Evolutionary conservation across 495 filamentous ascomycete genomes (phyloP), one percentile per base, ranked within the genome.

Genomic region (Tuber calosporum): DNA sequence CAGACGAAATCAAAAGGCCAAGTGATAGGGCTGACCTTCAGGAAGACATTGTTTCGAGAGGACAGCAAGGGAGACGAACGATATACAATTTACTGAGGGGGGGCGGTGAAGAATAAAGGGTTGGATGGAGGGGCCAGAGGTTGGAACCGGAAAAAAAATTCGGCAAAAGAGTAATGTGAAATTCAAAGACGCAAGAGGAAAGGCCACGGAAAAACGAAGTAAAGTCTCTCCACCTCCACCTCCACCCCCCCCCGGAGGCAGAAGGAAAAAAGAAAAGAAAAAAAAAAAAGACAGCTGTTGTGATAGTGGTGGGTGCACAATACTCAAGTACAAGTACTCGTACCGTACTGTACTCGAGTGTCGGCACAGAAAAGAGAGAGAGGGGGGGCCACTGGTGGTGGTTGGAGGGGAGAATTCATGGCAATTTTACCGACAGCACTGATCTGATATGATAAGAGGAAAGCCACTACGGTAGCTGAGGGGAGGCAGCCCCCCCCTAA

Each of bases 1-100:
- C 66, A 62, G 70, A 73, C 26, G 53, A 77, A 77, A 71, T 45
- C 39, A 34, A 26, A 72, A 69, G 30, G 42, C 74, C 74, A 77
- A 77, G 76, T 74, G 76, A 78, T 78, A 78, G 75, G 76, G 76
- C 75, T 78, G 75, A 67, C 75, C 68, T 70, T 78, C 67, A 77
- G 67, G 70, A 53, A 70, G 75, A 66, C 76, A 78, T 78, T 68
- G 75, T 73, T 34, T 62, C 67, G 77, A 73, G 75, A 77, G 66
- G 72, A 75, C 71, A 78, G 71, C 74, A 77, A 70, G 62, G 62
- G 71, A n/a, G 76, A 78, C 39, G 71, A 69, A 78, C 76, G 76
- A 78, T 78, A 78, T 78, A 77, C 76, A 69, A 67, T 69, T 62
- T 74, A 69, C 74, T 67, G 68, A 40, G 69, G 74, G 40, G 22